phyloP scores from a whole-genome alignment of 148 eudicot genomes.

The Arbutus unedo region DNA sequence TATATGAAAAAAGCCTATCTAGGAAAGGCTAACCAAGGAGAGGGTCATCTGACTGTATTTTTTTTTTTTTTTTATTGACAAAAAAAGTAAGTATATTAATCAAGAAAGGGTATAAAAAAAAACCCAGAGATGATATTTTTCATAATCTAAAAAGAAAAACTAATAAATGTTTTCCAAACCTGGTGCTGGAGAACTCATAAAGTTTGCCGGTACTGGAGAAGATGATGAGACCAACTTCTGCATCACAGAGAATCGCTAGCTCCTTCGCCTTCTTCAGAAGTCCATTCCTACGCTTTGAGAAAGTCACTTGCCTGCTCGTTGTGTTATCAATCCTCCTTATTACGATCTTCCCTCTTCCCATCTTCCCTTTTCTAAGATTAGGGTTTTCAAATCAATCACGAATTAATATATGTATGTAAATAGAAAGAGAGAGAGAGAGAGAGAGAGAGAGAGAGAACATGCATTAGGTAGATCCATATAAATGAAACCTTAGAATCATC shows the following conservation, averaged over 20 bases:
- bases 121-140: neutral
- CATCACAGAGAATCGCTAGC: constrained; percentile 53
- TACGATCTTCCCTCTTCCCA: constrained; percentile 81
- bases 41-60: neutral
- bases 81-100: too few relatives aligned
- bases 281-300: constrained; percentile 53
- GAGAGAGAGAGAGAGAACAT: constrained; percentile 1
- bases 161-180: constrained; percentile 25
- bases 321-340: constrained; percentile 52
- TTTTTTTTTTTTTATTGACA: too few relatives aligned
- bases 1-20: neutral
- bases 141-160: neutral
- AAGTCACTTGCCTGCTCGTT: constrained; percentile 53
- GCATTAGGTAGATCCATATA: constrained; percentile 13
- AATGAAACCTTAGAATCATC: neutral
- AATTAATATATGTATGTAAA: neutral
- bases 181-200: constrained; percentile 41
- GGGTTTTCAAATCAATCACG: constrained; percentile 20
- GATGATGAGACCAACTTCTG: constrained; percentile 49
- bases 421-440: constrained; percentile 1
- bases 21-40: neutral
- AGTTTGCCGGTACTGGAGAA: constrained; percentile 50
- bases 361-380: constrained; percentile 15
- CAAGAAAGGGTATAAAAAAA: too few relatives aligned
- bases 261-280: constrained; percentile 55